Evolutionary conservation across 768 basidiomycete species (phyloP), one percentile per base, ranked within the genome.

Genomic region (Termitomyces bulborhizus): DNA sequence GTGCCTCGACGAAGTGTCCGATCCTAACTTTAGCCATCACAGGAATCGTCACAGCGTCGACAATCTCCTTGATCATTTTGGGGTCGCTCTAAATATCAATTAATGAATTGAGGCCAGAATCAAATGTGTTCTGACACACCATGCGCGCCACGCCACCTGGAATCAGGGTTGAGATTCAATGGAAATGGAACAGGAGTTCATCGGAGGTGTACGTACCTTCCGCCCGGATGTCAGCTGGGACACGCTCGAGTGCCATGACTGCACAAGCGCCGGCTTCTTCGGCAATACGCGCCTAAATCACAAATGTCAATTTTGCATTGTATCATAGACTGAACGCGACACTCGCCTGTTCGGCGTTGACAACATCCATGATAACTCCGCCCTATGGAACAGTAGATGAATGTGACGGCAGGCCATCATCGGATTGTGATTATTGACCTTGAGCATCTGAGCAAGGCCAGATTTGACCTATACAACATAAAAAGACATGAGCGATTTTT

Each of bases 211-310:
- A 47, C 53, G 46, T 31, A 76, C 76, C 96, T 68, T 91, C 77
- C 16, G 79, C 79, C 57, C 96, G 82, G 66, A 99, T 98, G 67
- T 98, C 93, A 12, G 95, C 94, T 9, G 96, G 96, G 3, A 99
- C 92, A 55, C 94, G 80, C 71, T 97, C 93, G 32, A 95, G 81
- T 4, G 93, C 93, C 96, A 99, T 98, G 59, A 99, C 96, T 56
- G 96, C 96, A 67, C 92, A 93, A 6, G 96, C 96, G 45, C 96
- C 96, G 8, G 96, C 96, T 67, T 94, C 93, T 67, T 98, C 96
- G 44, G 96, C 96, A 63, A 98, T 94, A 58, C 90, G 88, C 56
- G 96, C 96, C 88, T 95, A 60, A 34, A 51, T 65, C 63, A 39
- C 56, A 60, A 56, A 15, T 51, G 57, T 56, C 36, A 27, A 26